Evolutionary conservation across 1,284 basidiomycete species (phyloP), one percentile per base, ranked within the genome.

Genomic region (Tremellales sp.): DNA sequence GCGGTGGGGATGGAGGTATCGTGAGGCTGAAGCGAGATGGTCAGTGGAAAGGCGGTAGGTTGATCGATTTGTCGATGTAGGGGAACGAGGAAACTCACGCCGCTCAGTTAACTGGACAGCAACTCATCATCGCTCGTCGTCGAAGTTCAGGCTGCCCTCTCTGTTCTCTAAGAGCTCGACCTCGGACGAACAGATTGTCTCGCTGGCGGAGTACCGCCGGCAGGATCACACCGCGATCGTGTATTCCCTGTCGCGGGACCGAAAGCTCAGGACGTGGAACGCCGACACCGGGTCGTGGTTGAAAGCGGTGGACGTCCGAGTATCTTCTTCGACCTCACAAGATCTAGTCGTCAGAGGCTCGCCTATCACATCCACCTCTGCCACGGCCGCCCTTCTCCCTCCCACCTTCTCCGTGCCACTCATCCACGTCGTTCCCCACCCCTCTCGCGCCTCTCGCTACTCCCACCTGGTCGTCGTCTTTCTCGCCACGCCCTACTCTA

Each of bases 241-340:
- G 18, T 93, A 88, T 80, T 85, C 89, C 1, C 78, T 95, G 40
- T 90, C 90, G n/a, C 78, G 89, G 47, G 90, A 95, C 73, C 80
- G 85, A 47, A 85, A 84, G 45, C 75, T 95, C 36, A 79, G 89
- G 40, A 77, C 87, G 34, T 97, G 91, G 90, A 64, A 63, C 24
- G 29, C 54, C 7, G 54, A 58, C 1, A 65, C 61, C 0, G 74
- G 73, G 5, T 39, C 57, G 2, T 69, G 66, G 45, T 54, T 74
- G 19, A 65, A 64, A 40, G 62, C 70, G 1, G 47, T 70, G 43
- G 72, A 75, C 37, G 58, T 74, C 8, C 48, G 64, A 27, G 47
- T 59, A 3, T 47, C 60, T 1, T 32, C 53, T 6, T 50, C 53
- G 4, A 40, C 40, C 2, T 57, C 58, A 9, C 58, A 58, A 12